These are phyloP conservation scores for Mycena citricolor DNA, from an alignment of 1,284 basidiomycete species.

Conservation along the genomic window DNA sequence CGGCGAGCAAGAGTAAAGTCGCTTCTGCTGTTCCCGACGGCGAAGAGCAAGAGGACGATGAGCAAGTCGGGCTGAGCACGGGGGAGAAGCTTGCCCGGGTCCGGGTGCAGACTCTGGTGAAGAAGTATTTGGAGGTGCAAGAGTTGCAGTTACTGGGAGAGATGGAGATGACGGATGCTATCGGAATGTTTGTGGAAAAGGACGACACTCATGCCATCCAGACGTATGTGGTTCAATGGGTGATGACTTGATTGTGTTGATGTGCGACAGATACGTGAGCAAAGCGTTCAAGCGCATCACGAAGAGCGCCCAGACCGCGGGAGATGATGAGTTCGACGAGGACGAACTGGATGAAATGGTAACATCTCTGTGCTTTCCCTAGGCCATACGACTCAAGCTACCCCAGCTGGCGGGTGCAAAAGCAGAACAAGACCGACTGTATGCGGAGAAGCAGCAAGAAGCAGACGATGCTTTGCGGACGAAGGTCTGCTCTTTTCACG, in stretches of 20 bases:
- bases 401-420: constrained; percentile 63
- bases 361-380: constrained; percentile 32
- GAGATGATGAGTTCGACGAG: constrained; percentile 56
- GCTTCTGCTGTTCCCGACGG: constrained; percentile 69
- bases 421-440: constrained; percentile 64
- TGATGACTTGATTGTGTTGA: constrained; percentile 35
- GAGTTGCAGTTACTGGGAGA: constrained; percentile 86
- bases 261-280: constrained; percentile 63
- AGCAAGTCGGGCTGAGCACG: constrained; percentile 41
- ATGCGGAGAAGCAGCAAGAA: constrained; percentile 44
- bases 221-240: constrained; percentile 51
- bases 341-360: constrained; percentile 77
- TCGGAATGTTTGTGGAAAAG: constrained; percentile 93
- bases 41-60: constrained; percentile 68
- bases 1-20: constrained; percentile 49
- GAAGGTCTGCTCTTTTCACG: constrained; percentile 37
- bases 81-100: constrained; percentile 71
- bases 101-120: constrained; percentile 77
- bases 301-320: constrained; percentile 57
- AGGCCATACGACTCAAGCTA: not conserved
- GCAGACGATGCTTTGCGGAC: constrained; percentile 37
- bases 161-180: constrained; percentile 85
- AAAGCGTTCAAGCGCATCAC: constrained; percentile 62
- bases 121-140: constrained; percentile 87
- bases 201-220: constrained; percentile 91